Base-by-base conservation (phyloP, 2,329 filamentous ascomycete genomes). In the Sarocladiaceae sp. region DNA sequence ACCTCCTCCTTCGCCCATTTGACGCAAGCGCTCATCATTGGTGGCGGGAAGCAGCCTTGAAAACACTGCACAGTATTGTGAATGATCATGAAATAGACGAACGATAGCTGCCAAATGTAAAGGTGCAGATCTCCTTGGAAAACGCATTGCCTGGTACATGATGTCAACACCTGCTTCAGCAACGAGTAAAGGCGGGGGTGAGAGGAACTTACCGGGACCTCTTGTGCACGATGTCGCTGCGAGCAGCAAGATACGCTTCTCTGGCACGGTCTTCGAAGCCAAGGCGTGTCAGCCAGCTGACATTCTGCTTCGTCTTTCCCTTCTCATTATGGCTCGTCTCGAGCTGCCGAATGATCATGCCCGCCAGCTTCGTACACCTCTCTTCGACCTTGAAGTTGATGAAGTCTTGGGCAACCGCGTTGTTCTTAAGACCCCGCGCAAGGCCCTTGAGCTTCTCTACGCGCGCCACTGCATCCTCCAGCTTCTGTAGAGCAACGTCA, bases 1-100 rank as follows among this genome's bases (percentile, higher is more conserved):
- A 97, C 81, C 59, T 95, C 83, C 55, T 93, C 85, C 64, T 96
- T 97, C n/a, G 89, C 90, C 93, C 93, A 98, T 59, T 91, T 94
- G 55, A 98, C 91, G 55, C 89, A 95, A 1, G 90, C 89, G 56
- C 88, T 95, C 76, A 93, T 94, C 70, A 93, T 88, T 12, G 82
- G 73, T 20, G 87, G 76, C 10, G 89, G 83, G 60, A 97, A 97
- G 61, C 88, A 95, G 44, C 73, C 70, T 58, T 95, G 88, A 64
- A 93, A 96, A 57, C 87, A 90, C 57, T 79, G 78, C 48, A 97
- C 85, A 0, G 93, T 97, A 65, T 97, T 96, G 54, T 88, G 83
- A 59, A 98, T 91, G 51, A 95, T 77, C 44, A 83, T 89, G 66
- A 98, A 98, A 64, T 95, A 96, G 46, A 95, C 89, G 64, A 89